Evolutionary conservation across 2,329 filamentous ascomycete genomes (phyloP).

Genomic region (Helotiales sp.): DNA sequence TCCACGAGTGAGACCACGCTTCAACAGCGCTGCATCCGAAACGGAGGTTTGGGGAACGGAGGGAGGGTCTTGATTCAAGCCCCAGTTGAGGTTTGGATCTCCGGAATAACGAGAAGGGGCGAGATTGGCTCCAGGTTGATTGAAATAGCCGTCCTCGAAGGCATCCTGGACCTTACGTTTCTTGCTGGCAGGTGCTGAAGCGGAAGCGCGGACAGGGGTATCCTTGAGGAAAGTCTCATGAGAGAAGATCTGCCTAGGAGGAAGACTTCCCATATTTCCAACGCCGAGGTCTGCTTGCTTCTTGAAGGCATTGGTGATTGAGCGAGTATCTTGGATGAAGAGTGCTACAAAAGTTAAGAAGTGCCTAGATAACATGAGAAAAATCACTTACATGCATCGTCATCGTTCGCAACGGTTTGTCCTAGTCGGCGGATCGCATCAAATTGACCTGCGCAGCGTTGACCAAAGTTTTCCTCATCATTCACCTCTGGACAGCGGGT

Average conservation of each 20-base stretch:
- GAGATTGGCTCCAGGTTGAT: slow-evolving; percentile 9
- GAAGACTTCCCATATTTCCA: not conserved
- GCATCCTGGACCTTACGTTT: not conserved
- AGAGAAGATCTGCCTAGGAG: not conserved
- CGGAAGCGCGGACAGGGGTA: not conserved
- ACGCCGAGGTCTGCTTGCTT: not conserved
- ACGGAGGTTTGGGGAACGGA: slow-evolving; percentile 26
- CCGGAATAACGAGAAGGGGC: slow-evolving; percentile 34
- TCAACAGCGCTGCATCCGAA: slow-evolving; percentile 36
- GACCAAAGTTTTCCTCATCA: not conserved
- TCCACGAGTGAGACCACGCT: slow-evolving; percentile 34
- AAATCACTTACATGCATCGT: not conserved
- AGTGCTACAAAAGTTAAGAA: not conserved
- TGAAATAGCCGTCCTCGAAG: not conserved
- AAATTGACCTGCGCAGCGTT: not conserved
- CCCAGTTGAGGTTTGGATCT: slow-evolving; percentile 26
- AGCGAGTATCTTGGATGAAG: not conserved
- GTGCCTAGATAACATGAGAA: not conserved
- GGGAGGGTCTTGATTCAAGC: slow-evolving; percentile 28
- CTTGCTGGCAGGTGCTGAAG: not conserved
- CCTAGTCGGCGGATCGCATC: not conserved
- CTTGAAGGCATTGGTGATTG: not conserved
- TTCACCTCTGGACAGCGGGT: not conserved
- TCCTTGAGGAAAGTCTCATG: not conserved
- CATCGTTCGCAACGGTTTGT: not conserved